Evolutionary conservation across 2,329 filamentous ascomycete genomes (phyloP).

Genomic region (Cadophora gregata): DNA sequence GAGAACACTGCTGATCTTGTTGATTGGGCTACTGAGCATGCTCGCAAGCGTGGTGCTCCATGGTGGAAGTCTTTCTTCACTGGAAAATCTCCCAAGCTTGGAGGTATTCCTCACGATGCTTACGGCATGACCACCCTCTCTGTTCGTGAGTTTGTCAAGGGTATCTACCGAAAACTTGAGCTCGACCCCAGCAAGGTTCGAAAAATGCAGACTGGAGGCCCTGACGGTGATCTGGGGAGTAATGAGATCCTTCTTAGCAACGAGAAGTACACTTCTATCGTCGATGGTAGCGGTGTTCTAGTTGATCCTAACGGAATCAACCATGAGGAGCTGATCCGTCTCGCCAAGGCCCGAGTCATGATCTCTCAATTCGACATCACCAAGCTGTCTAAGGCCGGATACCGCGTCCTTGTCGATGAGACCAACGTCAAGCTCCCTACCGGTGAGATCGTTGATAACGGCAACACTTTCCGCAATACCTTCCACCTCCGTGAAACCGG

Average conservation of each 20-base stretch:
- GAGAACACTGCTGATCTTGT: slow-evolving; percentile 98
- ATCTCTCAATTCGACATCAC: slow-evolving; percentile 83
- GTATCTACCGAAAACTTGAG: slow-evolving; percentile 95
- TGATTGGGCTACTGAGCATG: slow-evolving; percentile 98
- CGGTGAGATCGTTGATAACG: slow-evolving; percentile 88
- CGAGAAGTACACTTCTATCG: slow-evolving; percentile 93
- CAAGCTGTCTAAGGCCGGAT: slow-evolving; percentile 87
- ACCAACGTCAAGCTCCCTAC: slow-evolving; percentile 84
- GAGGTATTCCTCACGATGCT: slow-evolving; percentile 92
- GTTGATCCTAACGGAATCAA: slow-evolving; percentile 92
- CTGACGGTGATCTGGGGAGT: slow-evolving; percentile 94
- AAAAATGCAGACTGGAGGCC: slow-evolving; percentile 97
- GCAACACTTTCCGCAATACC: slow-evolving; percentile 95
- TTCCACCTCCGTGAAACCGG: slow-evolving; percentile 86
- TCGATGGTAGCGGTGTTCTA: slow-evolving; percentile 95
- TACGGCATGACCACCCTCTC: slow-evolving; percentile 99
- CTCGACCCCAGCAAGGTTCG: slow-evolving; percentile 83
- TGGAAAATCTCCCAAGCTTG: slow-evolving; percentile 93
- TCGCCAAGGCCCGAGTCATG: slow-evolving; percentile 89
- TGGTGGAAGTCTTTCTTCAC: slow-evolving; percentile 99
- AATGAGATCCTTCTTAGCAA: slow-evolving; percentile 97
- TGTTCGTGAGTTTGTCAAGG: slow-evolving; percentile 93
- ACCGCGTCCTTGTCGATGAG: slow-evolving; percentile 91
- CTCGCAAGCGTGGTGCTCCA: slow-evolving; percentile 81
- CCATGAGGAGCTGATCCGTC: slow-evolving; percentile 78